phyloP scores from a whole-genome alignment of 2,329 filamentous ascomycete species.

The Exophiala viscosa region DNA sequence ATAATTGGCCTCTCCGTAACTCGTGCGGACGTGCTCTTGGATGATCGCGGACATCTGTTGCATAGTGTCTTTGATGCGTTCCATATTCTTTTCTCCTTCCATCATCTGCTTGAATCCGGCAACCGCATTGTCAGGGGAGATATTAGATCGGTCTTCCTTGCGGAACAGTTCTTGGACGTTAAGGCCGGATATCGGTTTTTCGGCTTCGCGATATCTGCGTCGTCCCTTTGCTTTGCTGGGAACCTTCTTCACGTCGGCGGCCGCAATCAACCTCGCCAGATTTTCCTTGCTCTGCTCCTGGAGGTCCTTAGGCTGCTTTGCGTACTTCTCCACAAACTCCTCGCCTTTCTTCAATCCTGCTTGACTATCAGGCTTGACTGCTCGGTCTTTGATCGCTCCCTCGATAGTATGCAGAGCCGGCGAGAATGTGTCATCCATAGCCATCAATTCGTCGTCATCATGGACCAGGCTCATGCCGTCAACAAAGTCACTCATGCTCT shows the following conservation, averaged over 20 bases:
- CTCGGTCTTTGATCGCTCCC: slow-evolving; percentile 77
- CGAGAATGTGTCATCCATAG: slow-evolving; percentile 77
- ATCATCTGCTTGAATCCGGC: slow-evolving; percentile 87
- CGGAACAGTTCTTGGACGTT: slow-evolving; percentile 79
- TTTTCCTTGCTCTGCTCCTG: slow-evolving; percentile 54
- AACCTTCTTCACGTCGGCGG: slow-evolving; percentile 82
- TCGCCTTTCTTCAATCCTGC: too few relatives aligned
- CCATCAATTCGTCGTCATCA: slow-evolving; percentile 65
- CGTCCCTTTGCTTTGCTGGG: slow-evolving; percentile 74
- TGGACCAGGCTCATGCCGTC: slow-evolving; percentile 84
- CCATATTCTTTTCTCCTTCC: slow-evolving; percentile 55
- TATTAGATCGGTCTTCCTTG: slow-evolving; percentile 49
- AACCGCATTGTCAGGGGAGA: slow-evolving; percentile 70
- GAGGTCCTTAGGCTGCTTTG: slow-evolving; percentile 66
- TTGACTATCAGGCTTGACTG: slow-evolving; percentile 52
- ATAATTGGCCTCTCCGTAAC: slow-evolving; percentile 73
- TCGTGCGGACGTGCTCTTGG: slow-evolving; percentile 63
- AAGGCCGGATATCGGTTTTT: slow-evolving; percentile 84
- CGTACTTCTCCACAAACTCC: slow-evolving; percentile 49
- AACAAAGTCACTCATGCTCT: slow-evolving; percentile 87
- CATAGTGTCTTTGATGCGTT: slow-evolving; percentile 62
- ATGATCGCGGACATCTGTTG: slow-evolving; percentile 73
- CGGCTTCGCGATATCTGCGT: slow-evolving; percentile 61
- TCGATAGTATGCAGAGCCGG: slow-evolving; percentile 85
- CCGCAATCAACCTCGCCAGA: slow-evolving; percentile 62